Conservation (phyloP, 2,329 filamentous ascomycete genomes). For the Botrytis aclada region DNA sequence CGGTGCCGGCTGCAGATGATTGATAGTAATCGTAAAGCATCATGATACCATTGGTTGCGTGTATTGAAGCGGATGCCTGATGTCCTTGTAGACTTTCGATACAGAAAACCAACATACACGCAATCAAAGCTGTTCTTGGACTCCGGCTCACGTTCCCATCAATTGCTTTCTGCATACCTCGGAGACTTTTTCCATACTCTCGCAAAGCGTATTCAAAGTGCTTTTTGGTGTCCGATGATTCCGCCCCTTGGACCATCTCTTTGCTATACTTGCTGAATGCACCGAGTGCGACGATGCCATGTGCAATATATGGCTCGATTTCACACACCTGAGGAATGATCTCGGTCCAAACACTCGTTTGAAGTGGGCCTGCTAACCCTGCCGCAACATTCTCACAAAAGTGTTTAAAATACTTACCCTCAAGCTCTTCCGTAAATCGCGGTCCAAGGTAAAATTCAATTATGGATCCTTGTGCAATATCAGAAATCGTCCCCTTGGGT, state of each 20-base stretch:
- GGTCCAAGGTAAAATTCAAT: slow-evolving; percentile 1
- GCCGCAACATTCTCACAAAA: slow-evolving; percentile 25
- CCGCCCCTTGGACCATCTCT: neutral
- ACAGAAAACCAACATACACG: slow-evolving; percentile 21
- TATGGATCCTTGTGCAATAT: neutral
- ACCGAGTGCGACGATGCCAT: slow-evolving; percentile 27
- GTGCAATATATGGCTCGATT: slow-evolving; percentile 23
- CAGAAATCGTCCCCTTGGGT: neutral
- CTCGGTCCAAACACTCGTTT: slow-evolving; percentile 22
- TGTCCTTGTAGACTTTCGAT: slow-evolving; percentile 21
- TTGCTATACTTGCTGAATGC: slow-evolving; percentile 21
- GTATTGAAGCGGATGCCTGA: slow-evolving; percentile 19
- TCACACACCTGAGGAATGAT: slow-evolving; percentile 27
- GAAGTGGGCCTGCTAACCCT: slow-evolving; percentile 23
- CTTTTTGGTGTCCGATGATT: neutral
- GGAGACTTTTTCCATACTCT: slow-evolving; percentile 17
- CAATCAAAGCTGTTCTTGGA: slow-evolving; percentile 14
- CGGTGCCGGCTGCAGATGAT: neutral
- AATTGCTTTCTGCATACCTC: slow-evolving; percentile 13
- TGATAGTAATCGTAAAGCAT: slow-evolving; percentile 6
- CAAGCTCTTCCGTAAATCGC: slow-evolving; percentile 19
- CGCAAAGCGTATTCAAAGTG: slow-evolving; percentile 18
- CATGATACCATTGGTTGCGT: slow-evolving; percentile 13
- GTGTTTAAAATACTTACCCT: slow-evolving; percentile 24
- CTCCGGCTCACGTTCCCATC: neutral